These are phyloP conservation scores for Aspergillus sergii DNA, from an alignment of 2,329 filamentous ascomycete genomes.

Conservation along the genomic window DNA sequence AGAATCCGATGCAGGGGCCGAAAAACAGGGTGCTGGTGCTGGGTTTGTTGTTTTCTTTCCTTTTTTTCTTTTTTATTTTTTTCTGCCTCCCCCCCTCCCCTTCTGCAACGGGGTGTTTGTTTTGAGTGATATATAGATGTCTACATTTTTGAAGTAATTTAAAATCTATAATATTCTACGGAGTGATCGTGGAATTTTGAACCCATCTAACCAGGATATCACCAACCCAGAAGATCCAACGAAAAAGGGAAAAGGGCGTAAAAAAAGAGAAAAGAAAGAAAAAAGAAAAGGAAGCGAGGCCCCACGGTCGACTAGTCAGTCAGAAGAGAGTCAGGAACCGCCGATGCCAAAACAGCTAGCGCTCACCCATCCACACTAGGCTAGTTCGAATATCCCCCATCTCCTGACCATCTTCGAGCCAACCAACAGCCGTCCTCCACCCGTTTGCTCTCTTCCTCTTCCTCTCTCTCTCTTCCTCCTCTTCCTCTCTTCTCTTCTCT, in stretches of 20 bases:
- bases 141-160: background rate
- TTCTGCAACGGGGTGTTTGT: background rate
- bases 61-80: background rate
- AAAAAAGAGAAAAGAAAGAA: constrained; percentile 6
- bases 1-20: constrained; percentile 29
- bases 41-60: constrained; percentile 1
- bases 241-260: background rate
- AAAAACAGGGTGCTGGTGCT: constrained; percentile 10
- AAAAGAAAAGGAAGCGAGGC: constrained; percentile 9
- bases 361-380: constrained; percentile 10
- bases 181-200: background rate
- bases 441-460: constrained; percentile 16
- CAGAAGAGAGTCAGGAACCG: constrained; percentile 15
- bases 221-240: background rate
- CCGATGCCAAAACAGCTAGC: constrained; percentile 18
- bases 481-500: constrained; percentile 17
- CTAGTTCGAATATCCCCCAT: constrained; percentile 19
- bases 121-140: background rate
- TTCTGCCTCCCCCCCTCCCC: background rate
- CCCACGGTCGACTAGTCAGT: constrained; percentile 13
- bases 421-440: constrained; percentile 15
- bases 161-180: background rate
- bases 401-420: constrained; percentile 18
- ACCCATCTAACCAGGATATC: background rate
- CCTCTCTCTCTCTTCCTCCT: constrained; percentile 6